Conservation (phyloP, 2,329 filamentous ascomycete genomes). For the Knufia fluminis region DNA sequence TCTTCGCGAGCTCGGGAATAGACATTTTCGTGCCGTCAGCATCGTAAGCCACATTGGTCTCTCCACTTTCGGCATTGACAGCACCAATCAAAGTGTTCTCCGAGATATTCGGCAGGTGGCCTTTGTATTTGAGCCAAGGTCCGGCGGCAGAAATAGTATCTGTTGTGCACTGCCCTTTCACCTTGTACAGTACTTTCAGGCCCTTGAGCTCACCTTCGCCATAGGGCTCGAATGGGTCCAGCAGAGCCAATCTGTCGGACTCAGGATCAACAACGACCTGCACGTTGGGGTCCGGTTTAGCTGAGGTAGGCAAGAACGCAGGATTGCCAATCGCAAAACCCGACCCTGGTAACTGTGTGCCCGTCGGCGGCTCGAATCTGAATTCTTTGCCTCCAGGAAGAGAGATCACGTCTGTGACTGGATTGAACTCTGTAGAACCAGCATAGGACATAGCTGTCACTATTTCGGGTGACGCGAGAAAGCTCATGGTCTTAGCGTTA, state of each 20-base stretch:
- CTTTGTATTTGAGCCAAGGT: conserved; percentile 98
- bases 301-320: conserved; percentile 62
- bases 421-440: conserved; percentile 90
- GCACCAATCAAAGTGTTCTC: conserved; percentile 96
- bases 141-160: conserved; percentile 97
- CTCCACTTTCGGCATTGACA: conserved; percentile 80
- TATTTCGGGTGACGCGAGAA: conserved; percentile 90
- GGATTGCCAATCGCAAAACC: conserved; percentile 77
- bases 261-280: conserved; percentile 71
- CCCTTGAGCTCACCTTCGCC: conserved; percentile 63
- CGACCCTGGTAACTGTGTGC: conserved; percentile 51
- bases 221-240: conserved; percentile 85
- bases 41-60: conserved; percentile 90
- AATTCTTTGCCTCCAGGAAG: conserved; percentile 75
- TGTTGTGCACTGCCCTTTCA: conserved; percentile 95
- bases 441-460: conserved; percentile 95
- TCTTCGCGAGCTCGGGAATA: conserved; percentile 77
- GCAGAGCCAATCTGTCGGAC: conserved; percentile 80
- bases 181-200: conserved; percentile 86
- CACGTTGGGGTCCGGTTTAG: conserved; percentile 59
- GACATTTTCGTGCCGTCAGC: conserved; percentile 62
- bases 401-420: conserved; percentile 73
- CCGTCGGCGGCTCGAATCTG: conserved; percentile 67
- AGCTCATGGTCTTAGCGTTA: conserved; percentile 96
- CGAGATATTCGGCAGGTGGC: conserved; percentile 93